Conservation (phyloP, 2,329 filamentous ascomycete genomes). For the Trichoderma sp. region DNA sequence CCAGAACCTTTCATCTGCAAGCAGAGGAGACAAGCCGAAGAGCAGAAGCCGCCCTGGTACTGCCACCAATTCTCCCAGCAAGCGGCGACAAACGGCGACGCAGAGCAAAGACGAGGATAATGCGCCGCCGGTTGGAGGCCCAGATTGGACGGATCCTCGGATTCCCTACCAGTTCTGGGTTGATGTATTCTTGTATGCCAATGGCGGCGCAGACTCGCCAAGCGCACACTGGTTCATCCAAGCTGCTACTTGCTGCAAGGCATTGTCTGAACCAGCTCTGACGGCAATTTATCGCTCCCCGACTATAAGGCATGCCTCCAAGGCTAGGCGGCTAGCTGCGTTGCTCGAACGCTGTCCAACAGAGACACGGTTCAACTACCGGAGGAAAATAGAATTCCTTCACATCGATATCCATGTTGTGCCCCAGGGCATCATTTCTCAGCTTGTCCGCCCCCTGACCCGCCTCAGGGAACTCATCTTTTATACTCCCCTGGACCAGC, state of each 20-base stretch:
- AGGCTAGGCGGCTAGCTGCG: slow-evolving; percentile 45
- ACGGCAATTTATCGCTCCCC: slow-evolving; percentile 70
- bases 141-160: slow-evolving; percentile 52
- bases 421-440: slow-evolving; percentile 40
- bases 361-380: slow-evolving; percentile 60
- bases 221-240: slow-evolving; percentile 63
- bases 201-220: slow-evolving; percentile 40
- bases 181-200: slow-evolving; percentile 66
- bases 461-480: slow-evolving; percentile 69
- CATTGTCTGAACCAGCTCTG: slow-evolving; percentile 70
- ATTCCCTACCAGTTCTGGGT: slow-evolving; percentile 68
- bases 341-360: slow-evolving; percentile 55
- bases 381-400: slow-evolving; percentile 67
- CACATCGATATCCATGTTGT: slow-evolving; percentile 69
- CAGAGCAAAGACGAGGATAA: not conserved
- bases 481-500: slow-evolving; percentile 65
- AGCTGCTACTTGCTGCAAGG: slow-evolving; percentile 60
- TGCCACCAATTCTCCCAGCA: slow-evolving; percentile 23
- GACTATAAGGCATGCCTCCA: slow-evolving; percentile 52
- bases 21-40: not conserved
- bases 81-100: not conserved
- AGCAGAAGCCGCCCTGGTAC: not conserved
- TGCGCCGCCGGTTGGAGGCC: slow-evolving; percentile 36
- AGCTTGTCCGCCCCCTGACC: slow-evolving; percentile 62
- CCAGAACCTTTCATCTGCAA: not conserved